A percentile compares a stretch with the other conserved stretches of the same genome.
Conservation (phyloP, 1,139 yeast species). For the Yamadazyma epiphylla region DNA sequence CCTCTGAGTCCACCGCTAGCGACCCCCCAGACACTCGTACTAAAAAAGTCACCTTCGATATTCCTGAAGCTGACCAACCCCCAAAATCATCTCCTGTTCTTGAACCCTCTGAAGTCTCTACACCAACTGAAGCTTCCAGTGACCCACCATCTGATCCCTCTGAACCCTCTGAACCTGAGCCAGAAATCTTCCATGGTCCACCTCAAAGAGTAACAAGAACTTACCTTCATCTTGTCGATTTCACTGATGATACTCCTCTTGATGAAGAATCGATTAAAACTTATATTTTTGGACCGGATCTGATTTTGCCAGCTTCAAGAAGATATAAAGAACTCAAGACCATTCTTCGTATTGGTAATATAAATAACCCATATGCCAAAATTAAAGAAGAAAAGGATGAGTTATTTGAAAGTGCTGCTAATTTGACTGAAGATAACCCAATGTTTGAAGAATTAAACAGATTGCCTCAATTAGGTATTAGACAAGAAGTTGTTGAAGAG, state of each 20-base stretch:
- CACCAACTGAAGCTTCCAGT: slow-evolving; percentile 5
- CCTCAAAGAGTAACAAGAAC: slow-evolving; percentile 53
- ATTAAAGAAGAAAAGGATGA: slow-evolving; percentile 35
- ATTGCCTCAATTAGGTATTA: slow-evolving; percentile 65
- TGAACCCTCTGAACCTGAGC: slow-evolving; percentile 1
- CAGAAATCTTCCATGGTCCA: slow-evolving; percentile 58
- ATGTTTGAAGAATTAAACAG: slow-evolving; percentile 50
- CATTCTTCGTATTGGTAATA: slow-evolving; percentile 44
- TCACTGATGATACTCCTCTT: slow-evolving; percentile 25
- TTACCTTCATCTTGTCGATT: slow-evolving; percentile 45
- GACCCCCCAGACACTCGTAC: slow-evolving; percentile 7
- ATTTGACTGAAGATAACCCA: slow-evolving; percentile 34
- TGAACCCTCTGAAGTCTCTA: too few species aligned
- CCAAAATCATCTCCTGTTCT: too few species aligned
- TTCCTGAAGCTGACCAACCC: slow-evolving; percentile 18
- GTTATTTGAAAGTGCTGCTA: slow-evolving; percentile 29
- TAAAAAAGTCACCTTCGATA: slow-evolving; percentile 25
- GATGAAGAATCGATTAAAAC: slow-evolving; percentile 26
- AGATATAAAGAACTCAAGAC: slow-evolving; percentile 55
- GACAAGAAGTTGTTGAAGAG: slow-evolving; percentile 46
- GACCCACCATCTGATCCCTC: slow-evolving; percentile 6
- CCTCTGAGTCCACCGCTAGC: slow-evolving; percentile 1
- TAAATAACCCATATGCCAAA: slow-evolving; percentile 38
- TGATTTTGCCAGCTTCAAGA: slow-evolving; percentile 48
- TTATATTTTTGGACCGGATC: slow-evolving; percentile 58